Evolutionary conservation across 1,284 basidiomycete genomes (phyloP).

Genomic region (Takashimella tepidaria): DNA sequence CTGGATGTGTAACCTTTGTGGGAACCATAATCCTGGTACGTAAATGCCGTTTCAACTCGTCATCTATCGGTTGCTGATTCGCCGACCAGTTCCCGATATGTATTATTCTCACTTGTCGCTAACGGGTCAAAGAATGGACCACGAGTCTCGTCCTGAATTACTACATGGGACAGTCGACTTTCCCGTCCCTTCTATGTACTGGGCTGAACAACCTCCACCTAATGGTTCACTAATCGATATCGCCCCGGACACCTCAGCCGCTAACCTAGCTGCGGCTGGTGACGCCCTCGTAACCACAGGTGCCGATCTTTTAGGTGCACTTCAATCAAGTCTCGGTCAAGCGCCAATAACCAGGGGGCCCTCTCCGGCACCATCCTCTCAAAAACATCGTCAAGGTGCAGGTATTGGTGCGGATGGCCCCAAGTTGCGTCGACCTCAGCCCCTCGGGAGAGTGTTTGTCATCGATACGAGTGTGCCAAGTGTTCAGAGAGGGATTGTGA

Average conservation of each 20-base stretch:
- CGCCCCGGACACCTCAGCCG: conserved; percentile 55
- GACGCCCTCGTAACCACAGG: conserved; percentile 41
- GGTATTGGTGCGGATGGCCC: conserved; percentile 19
- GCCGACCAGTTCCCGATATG: conserved; percentile 66
- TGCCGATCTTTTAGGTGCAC: conserved; percentile 39
- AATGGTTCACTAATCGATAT: conserved; percentile 51
- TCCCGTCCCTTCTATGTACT: conserved; percentile 76
- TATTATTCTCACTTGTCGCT: conserved; percentile 85
- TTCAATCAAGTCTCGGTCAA: conserved; percentile 40
- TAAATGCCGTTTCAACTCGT: too few species aligned
- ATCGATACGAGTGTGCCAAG: conserved; percentile 79
- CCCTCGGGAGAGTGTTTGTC: conserved; percentile 78
- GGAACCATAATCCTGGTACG: conserved; percentile 72
- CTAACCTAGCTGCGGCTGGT: conserved; percentile 29
- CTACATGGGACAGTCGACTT: conserved; percentile 92
- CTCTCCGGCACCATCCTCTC: conserved; percentile 41
- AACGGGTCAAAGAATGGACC: conserved; percentile 75
- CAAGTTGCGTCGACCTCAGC: conserved; percentile 56
- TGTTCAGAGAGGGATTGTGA: conserved; percentile 68
- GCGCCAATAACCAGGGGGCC: conserved; percentile 28
- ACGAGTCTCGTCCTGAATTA: conserved; percentile 77
- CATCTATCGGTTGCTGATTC: not conserved
- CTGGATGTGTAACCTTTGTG: conserved; percentile 93
- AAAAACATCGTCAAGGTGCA: conserved; percentile 11
- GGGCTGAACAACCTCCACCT: conserved; percentile 59